Percentiles rank a stretch among this genome's conserved stretches.
These are phyloP conservation scores for Rhodotorula sp. DNA, from an alignment of 1,284 basidiomycete genomes.

Conservation along the genomic window DNA sequence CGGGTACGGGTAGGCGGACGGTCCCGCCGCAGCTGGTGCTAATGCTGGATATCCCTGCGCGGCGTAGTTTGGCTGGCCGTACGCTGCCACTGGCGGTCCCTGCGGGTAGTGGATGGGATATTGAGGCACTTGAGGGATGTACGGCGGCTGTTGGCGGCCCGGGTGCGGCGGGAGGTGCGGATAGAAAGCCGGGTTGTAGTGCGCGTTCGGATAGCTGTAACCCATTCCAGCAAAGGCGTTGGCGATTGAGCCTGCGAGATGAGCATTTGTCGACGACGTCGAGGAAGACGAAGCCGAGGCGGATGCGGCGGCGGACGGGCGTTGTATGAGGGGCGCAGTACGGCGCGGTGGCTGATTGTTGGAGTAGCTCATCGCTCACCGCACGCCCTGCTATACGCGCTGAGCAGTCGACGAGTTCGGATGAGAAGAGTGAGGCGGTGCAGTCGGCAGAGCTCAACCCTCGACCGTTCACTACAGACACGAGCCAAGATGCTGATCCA, in stretches of 20 bases:
- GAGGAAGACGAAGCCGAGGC: background rate
- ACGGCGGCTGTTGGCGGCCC: no score
- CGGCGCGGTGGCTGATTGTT: background rate
- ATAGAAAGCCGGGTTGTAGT: no score
- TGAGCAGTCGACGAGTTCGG: background rate
- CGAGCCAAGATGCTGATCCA: conserved; percentile 24
- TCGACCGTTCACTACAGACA: background rate
- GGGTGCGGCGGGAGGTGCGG: no score
- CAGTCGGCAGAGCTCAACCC: no score
- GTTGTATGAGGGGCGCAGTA: conserved; percentile 15
- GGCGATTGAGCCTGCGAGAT: conserved; percentile 21
- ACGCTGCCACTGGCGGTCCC: no score
- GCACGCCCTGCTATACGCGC: background rate
- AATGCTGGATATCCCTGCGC: background rate
- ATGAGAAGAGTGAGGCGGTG: no score
- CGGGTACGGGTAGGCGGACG: background rate
- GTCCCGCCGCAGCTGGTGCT: no score
- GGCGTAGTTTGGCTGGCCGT: no score
- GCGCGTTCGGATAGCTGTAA: background rate
- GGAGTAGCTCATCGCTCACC: conserved; percentile 8
- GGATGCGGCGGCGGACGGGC: background rate
- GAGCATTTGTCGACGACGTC: background rate
- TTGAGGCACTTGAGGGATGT: no score
- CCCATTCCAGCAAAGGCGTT: conserved; percentile 30
- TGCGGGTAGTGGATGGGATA: no score